phyloP scores from a whole-genome alignment of 2,329 filamentous ascomycete species.

The Monosporascus sp. region DNA sequence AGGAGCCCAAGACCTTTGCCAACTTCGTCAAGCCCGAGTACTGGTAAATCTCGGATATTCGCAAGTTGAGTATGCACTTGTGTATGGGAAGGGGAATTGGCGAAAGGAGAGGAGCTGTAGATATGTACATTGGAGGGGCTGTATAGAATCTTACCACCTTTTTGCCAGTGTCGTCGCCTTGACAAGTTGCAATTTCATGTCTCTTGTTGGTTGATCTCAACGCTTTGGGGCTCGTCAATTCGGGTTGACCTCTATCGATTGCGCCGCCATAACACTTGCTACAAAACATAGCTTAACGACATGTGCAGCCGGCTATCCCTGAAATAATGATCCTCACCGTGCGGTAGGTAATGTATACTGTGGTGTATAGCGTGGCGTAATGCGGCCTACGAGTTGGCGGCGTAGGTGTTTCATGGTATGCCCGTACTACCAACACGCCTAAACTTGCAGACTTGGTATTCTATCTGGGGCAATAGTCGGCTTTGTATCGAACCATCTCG shows the following conservation, averaged over 20 bases:
- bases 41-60: conserved; percentile 53
- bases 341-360: neutral
- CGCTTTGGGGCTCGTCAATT: neutral
- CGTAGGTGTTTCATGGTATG: neutral
- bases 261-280: neutral
- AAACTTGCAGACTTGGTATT: too few species aligned
- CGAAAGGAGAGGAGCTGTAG: neutral
- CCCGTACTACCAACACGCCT: neutral
- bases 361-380: neutral
- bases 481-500: too few species aligned
- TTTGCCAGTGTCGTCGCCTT: neutral
- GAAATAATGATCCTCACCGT: neutral
- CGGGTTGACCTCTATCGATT: neutral
- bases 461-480: too few species aligned
- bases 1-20: conserved; percentile 93
- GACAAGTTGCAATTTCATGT: too few species aligned
- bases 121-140: neutral
- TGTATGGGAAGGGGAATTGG: conserved; percentile 2
- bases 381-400: neutral
- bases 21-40: conserved; percentile 96
- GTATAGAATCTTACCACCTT: neutral
- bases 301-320: neutral
- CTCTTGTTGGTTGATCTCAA: neutral
- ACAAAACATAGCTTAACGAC: neutral
- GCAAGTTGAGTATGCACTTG: neutral